Conservation (phyloP, 331 rosid genomes). For the Malus hybrid region DNA sequence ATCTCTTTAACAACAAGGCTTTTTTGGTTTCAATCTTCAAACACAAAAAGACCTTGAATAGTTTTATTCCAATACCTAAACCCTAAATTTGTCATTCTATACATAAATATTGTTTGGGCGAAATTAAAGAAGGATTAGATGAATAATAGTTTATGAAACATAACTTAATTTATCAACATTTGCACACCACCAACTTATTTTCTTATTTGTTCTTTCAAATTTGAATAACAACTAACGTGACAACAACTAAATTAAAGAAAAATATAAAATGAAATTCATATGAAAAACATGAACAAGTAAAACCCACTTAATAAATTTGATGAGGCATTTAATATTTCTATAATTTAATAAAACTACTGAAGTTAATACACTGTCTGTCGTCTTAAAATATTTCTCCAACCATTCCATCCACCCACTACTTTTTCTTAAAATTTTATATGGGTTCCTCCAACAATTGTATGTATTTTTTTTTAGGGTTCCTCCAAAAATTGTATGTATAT, state of each 20-base stretch:
- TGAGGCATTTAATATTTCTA: not conserved
- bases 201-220: not conserved
- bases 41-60: no score
- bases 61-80: no score
- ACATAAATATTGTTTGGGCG: no score
- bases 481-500: no score
- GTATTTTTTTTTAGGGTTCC: no score
- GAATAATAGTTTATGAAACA: no score
- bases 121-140: no score
- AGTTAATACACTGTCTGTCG: not conserved
- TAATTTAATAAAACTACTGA: not conserved
- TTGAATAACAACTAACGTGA: not conserved
- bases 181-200: not conserved
- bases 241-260: not conserved
- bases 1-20: no score
- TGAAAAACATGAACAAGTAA: not conserved
- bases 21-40: no score
- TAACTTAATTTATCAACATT: not conserved
- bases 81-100: no score
- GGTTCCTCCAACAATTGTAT: not conserved
- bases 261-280: not conserved
- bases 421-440: not conserved
- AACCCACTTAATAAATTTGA: not conserved
- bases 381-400: not conserved
- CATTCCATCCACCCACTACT: not conserved